A percentile compares a stretch with the other conserved stretches of the same genome.
phyloP scores from a whole-genome alignment of 768 basidiomycete genomes.

The Boletus eberwhitei region DNA sequence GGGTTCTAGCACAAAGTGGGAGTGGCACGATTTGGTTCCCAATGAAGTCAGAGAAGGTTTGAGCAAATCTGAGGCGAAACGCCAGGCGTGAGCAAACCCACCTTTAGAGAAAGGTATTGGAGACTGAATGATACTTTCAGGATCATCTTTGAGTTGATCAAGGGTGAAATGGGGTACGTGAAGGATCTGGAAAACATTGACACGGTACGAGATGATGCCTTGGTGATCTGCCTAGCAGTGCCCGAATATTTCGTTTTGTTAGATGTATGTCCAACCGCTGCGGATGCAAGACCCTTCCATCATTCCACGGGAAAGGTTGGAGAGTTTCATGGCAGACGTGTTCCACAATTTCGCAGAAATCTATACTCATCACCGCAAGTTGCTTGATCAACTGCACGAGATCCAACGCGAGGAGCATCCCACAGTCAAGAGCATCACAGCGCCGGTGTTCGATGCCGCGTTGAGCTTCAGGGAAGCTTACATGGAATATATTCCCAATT shows the following conservation, averaged over 20 bases:
- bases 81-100: conserved; percentile 66
- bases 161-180: conserved; percentile 94
- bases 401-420: conserved; percentile 90
- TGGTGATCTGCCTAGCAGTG: not conserved
- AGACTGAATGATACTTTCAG: conserved; percentile 36
- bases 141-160: conserved; percentile 91
- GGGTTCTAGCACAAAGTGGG: conserved; percentile 75
- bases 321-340: conserved; percentile 78
- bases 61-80: conserved; percentile 72
- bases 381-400: conserved; percentile 79
- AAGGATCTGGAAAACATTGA: conserved; percentile 87
- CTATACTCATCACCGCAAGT: conserved; percentile 64
- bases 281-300: conserved; percentile 73
- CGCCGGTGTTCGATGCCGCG: conserved; percentile 82
- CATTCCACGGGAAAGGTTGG: conserved; percentile 65
- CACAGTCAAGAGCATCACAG: conserved; percentile 72
- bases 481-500: conserved; percentile 89
- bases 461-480: conserved; percentile 92
- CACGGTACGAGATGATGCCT: conserved; percentile 42
- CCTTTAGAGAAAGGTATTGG: not conserved
- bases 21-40: conserved; percentile 87
- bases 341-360: conserved; percentile 87
- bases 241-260: conserved; percentile 6
- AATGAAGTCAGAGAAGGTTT: conserved; percentile 59
- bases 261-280: conserved; percentile 84